Evolutionary conservation across 768 basidiomycete genomes (phyloP).

Genomic region (Boletus edulis): DNA sequence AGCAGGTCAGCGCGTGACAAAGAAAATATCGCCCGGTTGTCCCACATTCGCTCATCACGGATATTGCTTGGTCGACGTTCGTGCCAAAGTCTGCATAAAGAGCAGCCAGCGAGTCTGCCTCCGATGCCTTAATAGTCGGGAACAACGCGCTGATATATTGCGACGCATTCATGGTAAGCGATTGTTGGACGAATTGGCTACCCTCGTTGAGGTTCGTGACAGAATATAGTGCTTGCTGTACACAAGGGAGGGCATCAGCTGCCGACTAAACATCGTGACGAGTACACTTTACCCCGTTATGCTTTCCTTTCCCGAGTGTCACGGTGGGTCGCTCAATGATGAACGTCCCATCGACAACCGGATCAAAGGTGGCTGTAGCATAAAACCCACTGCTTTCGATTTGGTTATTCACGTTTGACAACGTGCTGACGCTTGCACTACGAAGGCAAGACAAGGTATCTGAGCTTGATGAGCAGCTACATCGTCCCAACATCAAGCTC

Average conservation of each 20-base stretch:
- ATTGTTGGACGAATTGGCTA: slow-evolving; percentile 35
- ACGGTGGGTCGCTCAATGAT: slow-evolving; percentile 33
- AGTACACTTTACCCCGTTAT: slow-evolving; percentile 32
- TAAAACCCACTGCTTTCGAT: slow-evolving; percentile 26
- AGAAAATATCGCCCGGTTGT: neutral
- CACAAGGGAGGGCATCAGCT: neutral
- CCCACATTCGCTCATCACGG: slow-evolving; percentile 41
- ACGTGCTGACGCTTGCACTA: slow-evolving; percentile 10
- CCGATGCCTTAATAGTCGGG: slow-evolving; percentile 32
- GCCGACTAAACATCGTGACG: neutral
- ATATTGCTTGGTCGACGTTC: slow-evolving; percentile 31
- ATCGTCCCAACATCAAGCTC: neutral
- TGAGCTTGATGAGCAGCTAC: slow-evolving; percentile 33
- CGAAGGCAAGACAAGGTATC: slow-evolving; percentile 43
- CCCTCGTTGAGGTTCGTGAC: slow-evolving; percentile 41
- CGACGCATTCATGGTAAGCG: slow-evolving; percentile 17
- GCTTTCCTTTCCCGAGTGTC: slow-evolving; percentile 24
- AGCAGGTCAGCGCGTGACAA: neutral
- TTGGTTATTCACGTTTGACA: slow-evolving; percentile 28
- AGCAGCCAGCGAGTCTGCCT: slow-evolving; percentile 24
- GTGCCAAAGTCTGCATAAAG: slow-evolving; percentile 34
- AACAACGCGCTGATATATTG: slow-evolving; percentile 39
- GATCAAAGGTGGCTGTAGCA: slow-evolving; percentile 30
- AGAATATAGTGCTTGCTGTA: slow-evolving; percentile 30
- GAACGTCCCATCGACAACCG: slow-evolving; percentile 37